Percentiles rank a stretch among this genome's conserved stretches.
These are phyloP conservation scores for Hanseniaspora taiwanica DNA, from an alignment of 805 yeast genomes.

Conservation along the genomic window DNA sequence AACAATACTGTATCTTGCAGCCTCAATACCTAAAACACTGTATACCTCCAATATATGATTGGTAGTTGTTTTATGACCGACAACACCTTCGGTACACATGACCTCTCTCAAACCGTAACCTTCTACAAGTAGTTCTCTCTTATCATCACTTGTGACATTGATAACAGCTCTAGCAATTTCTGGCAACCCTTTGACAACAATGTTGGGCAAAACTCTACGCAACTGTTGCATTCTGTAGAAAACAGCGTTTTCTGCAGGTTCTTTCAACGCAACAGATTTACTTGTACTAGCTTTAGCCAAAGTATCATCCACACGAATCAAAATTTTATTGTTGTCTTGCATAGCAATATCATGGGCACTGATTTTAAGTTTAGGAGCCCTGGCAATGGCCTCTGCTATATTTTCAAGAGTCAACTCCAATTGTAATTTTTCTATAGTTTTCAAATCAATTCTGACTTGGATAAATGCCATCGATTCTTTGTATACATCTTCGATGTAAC, in stretches of 20 bases:
- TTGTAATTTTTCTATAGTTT: constrained; percentile 79
- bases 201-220: constrained; percentile 70
- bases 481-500: constrained; percentile 87
- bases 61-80: constrained; percentile 76
- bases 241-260: constrained; percentile 34
- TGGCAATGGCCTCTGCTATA: constrained; percentile 66
- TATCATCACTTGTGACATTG: constrained; percentile 75
- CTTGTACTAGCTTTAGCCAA: constrained; percentile 28
- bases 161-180: constrained; percentile 93
- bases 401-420: constrained; percentile 79
- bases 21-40: constrained; percentile 90
- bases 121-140: constrained; percentile 86
- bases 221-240: constrained; percentile 84
- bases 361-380: constrained; percentile 84
- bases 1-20: constrained; percentile 87
- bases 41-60: constrained; percentile 87
- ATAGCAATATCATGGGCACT: constrained; percentile 56
- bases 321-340: constrained; percentile 50
- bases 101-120: constrained; percentile 95
- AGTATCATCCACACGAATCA: constrained; percentile 44
- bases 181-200: constrained; percentile 87
- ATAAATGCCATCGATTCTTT: constrained; percentile 64
- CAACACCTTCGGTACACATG: constrained; percentile 94
- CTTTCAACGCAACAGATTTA: constrained; percentile 27
- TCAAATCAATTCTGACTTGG: constrained; percentile 68